These are phyloP conservation scores for Cutaneotrichosporon arboriforme DNA, from an alignment of 1,284 basidiomycete genomes.

Conservation along the genomic window DNA sequence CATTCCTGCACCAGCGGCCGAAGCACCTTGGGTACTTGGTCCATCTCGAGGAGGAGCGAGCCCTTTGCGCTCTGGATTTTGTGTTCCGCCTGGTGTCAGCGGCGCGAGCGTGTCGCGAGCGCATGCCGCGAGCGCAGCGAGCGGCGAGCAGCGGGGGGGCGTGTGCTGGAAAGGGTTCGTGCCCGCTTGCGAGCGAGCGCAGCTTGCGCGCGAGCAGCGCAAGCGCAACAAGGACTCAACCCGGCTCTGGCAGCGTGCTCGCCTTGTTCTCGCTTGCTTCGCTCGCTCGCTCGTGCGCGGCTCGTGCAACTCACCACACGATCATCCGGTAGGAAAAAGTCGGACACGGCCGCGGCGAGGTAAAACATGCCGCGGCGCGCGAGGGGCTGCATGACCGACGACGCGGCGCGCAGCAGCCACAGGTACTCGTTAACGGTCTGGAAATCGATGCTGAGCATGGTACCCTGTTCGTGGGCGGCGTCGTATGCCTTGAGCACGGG, in stretches of 20 bases:
- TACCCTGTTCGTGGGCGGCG: slow-evolving; percentile 64
- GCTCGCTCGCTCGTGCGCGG: not conserved
- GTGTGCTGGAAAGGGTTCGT: too few species aligned
- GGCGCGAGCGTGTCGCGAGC: not conserved
- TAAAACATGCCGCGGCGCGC: slow-evolving; percentile 82
- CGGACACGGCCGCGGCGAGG: slow-evolving; percentile 93
- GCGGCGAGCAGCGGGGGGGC: too few species aligned
- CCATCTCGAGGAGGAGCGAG: slow-evolving; percentile 91
- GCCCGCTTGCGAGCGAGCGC: too few species aligned
- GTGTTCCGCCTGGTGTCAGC: slow-evolving; percentile 70
- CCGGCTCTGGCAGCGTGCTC: too few species aligned
- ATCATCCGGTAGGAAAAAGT: slow-evolving; percentile 91
- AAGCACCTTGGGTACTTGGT: slow-evolving; percentile 94
- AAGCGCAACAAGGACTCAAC: too few species aligned
- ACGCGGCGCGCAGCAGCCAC: slow-evolving; percentile 79
- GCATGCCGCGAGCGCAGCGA: not conserved
- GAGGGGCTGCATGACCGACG: slow-evolving; percentile 55
- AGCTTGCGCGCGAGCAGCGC: too few species aligned
- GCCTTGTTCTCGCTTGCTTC: not conserved
- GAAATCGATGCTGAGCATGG: slow-evolving; percentile 80
- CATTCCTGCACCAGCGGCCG: slow-evolving; percentile 90
- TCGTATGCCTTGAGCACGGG: slow-evolving; percentile 78
- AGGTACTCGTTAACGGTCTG: slow-evolving; percentile 96
- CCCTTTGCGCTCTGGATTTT: slow-evolving; percentile 97
- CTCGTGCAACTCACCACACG: slow-evolving; percentile 63